Percentiles rank a stretch among this genome's conserved stretches.
phyloP scores from a whole-genome alignment of 139 green algal genomes.

The Haematococcus lacustris region DNA sequence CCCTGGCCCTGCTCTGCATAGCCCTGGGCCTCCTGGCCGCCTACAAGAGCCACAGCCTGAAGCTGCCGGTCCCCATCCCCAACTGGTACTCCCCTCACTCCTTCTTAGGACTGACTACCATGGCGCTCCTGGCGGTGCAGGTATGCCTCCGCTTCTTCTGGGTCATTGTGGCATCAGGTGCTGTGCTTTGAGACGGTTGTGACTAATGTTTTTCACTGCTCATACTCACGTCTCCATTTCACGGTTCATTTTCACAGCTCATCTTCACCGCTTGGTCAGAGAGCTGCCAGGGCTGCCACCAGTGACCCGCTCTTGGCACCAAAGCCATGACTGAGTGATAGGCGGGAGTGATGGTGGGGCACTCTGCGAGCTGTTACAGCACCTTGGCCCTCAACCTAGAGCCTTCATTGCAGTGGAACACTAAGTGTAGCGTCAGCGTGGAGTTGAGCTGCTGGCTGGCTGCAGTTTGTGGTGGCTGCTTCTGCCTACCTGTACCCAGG shows the following conservation, averaged over 20 bases:
- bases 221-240: neutral
- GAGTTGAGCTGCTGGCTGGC: neutral
- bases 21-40: slow-evolving; percentile 42
- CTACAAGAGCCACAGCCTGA: slow-evolving; percentile 51
- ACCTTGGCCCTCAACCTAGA: no score
- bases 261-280: neutral
- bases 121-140: slow-evolving; percentile 35
- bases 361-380: no score
- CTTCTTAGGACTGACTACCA: slow-evolving; percentile 36
- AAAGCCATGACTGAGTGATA: neutral
- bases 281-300: neutral
- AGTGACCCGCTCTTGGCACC: neutral
- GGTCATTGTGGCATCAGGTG: neutral
- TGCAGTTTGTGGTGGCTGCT: no score
- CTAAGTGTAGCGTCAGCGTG: no score
- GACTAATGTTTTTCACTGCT: neutral
- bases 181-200: neutral
- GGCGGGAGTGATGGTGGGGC: neutral
- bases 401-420: no score
- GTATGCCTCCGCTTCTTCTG: slow-evolving; percentile 7
- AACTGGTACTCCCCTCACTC: slow-evolving; percentile 63
- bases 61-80: slow-evolving; percentile 46
- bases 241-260: neutral
- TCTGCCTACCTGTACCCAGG: no score
- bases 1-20: slow-evolving; percentile 10